Evolutionary conservation across 495 filamentous ascomycete genomes (phyloP), one percentile per base, ranked within the genome.

Genomic region (Penicillium pulvis): DNA sequence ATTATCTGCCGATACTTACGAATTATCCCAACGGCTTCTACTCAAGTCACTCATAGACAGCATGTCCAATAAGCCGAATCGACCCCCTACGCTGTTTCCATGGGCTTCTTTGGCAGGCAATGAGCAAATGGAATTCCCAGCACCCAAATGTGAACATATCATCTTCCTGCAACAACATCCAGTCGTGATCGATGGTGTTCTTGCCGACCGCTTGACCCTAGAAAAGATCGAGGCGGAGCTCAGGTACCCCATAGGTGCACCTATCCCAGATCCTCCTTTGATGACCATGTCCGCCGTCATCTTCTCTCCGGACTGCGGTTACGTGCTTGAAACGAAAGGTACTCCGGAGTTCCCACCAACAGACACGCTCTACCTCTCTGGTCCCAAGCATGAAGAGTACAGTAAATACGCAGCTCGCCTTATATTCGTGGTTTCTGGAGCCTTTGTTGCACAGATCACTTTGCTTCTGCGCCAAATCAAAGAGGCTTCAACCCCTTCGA

Each of bases 261-360:
- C 89, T 4, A 79, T 89, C 46, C 85, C 85, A 14, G 63, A 71
- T 9, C 79, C 85, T 26, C 91, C 94, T 16, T 77, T 79, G 6
- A 82, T 97, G 31, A 80, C 82, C 51, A 91, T 97, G 83, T 94
- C 91, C 10, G 86, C 90, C 47, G 80, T 95, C 1, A 81, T 94
- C 16, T 98, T 92, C 73, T 97, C 93, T 19, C 94, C 94, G 17
- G 93, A 97, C 68, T 98, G 94, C 69, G 90, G 88, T 9, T 93
- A 91, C 64, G 85, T 95, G 35, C 83, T 98, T n/a, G 88, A 94
- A 66, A 91, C 89, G 6, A 92, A 94, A 71, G 90, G 90, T 0
- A 84, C 90, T 3, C 91, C 92, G 6, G 81, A 87, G 17, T 91
- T 81, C 60, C 71, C 85, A 8, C 83, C 84, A 3, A 77, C 75